Conservation (phyloP, 2,329 filamentous ascomycete species). For the Aureobasidium sp. region DNA sequence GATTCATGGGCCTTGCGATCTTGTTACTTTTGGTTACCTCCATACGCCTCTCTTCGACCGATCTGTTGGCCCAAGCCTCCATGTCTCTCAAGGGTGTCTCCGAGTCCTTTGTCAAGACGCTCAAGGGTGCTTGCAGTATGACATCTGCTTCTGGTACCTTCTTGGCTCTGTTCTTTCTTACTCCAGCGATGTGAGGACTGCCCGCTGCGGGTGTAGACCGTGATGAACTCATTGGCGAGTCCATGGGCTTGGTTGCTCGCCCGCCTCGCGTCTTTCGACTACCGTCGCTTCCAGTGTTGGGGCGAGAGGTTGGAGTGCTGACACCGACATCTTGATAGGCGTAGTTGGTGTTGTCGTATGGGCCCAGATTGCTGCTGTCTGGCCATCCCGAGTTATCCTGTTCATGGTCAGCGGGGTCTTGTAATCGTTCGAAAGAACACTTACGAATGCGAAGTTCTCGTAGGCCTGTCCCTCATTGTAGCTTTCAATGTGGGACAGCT, state of each 20-base stretch:
- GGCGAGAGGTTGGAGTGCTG: constrained; percentile 43
- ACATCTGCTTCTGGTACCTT: constrained; percentile 52
- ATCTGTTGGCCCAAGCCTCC: constrained; percentile 79
- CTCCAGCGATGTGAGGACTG: constrained; percentile 38
- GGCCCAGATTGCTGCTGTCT: constrained; percentile 8
- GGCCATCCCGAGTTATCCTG: constrained; percentile 18
- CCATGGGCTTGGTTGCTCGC: constrained; percentile 34
- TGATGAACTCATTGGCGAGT: constrained; percentile 39
- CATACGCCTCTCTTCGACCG: constrained; percentile 71
- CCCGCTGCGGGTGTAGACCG: constrained; percentile 31
- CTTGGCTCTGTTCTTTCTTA: constrained; percentile 49
- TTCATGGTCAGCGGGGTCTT: constrained; percentile 16
- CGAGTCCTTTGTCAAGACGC: constrained; percentile 71
- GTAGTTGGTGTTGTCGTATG: constrained; percentile 23
- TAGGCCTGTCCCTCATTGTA: constrained; percentile 45
- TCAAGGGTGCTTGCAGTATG: constrained; percentile 73
- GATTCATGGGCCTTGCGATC: constrained; percentile 95
- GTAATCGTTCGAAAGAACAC: not conserved
- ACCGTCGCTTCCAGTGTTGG: constrained; percentile 44
- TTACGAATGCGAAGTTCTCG: constrained; percentile 34
- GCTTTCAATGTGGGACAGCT: constrained; percentile 46
- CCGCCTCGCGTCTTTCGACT: constrained; percentile 45
- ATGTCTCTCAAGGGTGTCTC: constrained; percentile 79
- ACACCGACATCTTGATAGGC: constrained; percentile 28
- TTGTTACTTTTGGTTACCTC: constrained; percentile 73